Evolutionary conservation across 495 filamentous ascomycete species (phyloP).

Genomic region (Talaromyces borbonicus): DNA sequence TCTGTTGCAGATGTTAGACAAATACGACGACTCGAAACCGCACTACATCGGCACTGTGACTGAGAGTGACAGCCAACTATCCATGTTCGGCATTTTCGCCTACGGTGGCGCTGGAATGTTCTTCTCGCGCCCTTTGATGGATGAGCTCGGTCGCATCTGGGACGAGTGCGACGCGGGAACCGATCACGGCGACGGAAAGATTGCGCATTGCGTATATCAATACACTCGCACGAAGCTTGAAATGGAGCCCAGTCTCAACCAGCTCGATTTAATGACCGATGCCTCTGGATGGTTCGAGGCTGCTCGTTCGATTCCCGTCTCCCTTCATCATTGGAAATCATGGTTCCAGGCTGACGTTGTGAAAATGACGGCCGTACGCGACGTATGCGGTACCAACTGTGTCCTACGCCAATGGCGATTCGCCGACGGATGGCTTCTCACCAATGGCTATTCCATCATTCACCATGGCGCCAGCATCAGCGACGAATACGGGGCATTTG

Average conservation of each 20-base stretch:
- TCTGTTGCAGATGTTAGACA: slow-evolving; percentile 34
- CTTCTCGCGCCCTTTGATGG: slow-evolving; percentile 40
- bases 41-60: slow-evolving; percentile 48
- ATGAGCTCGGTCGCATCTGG: slow-evolving; percentile 26
- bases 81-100: slow-evolving; percentile 40
- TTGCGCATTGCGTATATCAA: slow-evolving; percentile 43
- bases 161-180: slow-evolving; percentile 30
- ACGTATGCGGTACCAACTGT: slow-evolving; percentile 46
- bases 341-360: slow-evolving; percentile 45
- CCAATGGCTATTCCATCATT: slow-evolving; percentile 46
- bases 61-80: slow-evolving; percentile 42
- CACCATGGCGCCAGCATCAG: slow-evolving; percentile 34
- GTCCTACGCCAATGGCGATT: slow-evolving; percentile 49
- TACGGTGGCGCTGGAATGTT: slow-evolving; percentile 55
- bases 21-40: slow-evolving; percentile 36
- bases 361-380: slow-evolving; percentile 36
- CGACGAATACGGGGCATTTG: slow-evolving; percentile 16
- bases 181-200: slow-evolving; percentile 36
- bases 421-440: slow-evolving; percentile 44
- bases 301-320: slow-evolving; percentile 37
- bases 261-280: slow-evolving; percentile 42
- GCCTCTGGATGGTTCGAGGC: slow-evolving; percentile 47
- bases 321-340: slow-evolving; percentile 51
- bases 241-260: slow-evolving; percentile 41
- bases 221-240: slow-evolving; percentile 40